A percentile compares a stretch with the other conserved stretches of the same genome.
phyloP scores from a whole-genome alignment of 2,329 filamentous ascomycete genomes.

The Orbilia brochopaga region DNA sequence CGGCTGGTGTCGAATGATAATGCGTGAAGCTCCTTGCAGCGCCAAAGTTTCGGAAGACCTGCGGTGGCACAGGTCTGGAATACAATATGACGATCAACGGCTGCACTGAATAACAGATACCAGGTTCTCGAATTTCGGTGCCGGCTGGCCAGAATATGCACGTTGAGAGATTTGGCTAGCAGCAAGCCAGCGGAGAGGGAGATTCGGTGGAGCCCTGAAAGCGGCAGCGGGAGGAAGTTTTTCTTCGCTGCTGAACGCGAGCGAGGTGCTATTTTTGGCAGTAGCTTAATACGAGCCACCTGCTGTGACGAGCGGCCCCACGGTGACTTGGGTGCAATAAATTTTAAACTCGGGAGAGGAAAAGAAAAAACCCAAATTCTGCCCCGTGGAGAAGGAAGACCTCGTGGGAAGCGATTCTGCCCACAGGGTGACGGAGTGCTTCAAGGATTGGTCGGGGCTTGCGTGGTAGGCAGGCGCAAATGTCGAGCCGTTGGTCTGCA shows the following conservation, averaged over 20 bases:
- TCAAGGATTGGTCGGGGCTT: neutral
- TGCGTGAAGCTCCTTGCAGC: slow-evolving; percentile 2
- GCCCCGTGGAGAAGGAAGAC: slow-evolving; percentile 23
- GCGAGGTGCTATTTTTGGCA: slow-evolving; percentile 11
- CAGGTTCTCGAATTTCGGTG: no score
- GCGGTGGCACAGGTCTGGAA: neutral
- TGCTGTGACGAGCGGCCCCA: neutral
- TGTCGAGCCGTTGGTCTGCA: slow-evolving; percentile 43
- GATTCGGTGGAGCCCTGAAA: neutral
- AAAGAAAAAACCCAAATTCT: neutral
- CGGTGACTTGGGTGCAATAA: neutral
- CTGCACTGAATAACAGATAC: neutral
- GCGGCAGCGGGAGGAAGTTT: neutral
- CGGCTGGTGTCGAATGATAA: slow-evolving; percentile 26
- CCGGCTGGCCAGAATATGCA: neutral
- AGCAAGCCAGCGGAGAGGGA: neutral
- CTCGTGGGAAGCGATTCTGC: slow-evolving; percentile 28
- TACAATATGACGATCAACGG: neutral
- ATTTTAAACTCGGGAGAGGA: slow-evolving; percentile 1
- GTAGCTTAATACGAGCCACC: slow-evolving; percentile 8
- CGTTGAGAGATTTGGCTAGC: neutral
- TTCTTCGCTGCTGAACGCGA: neutral
- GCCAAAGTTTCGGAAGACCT: slow-evolving; percentile 2
- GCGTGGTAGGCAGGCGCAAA: slow-evolving; percentile 28
- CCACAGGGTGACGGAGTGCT: slow-evolving; percentile 4